Conservation (phyloP, 768 basidiomycete species). For the Roridomyces roridus region DNA sequence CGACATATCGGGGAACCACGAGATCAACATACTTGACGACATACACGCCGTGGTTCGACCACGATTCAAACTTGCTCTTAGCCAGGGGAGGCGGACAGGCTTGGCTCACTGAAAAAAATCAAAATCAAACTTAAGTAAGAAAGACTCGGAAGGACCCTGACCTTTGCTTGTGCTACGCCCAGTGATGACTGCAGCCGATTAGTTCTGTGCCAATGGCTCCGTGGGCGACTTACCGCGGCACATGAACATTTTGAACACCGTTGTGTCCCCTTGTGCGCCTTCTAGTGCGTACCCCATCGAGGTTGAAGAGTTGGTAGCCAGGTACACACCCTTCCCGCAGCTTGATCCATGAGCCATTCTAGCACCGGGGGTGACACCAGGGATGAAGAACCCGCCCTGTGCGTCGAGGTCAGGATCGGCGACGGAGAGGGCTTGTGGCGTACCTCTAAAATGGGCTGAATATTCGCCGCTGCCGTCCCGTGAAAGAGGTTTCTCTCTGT, state of each 20-base stretch:
- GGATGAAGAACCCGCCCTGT: constrained; percentile 16
- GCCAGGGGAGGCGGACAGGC: constrained; percentile 4
- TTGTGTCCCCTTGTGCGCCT: too few relatives aligned
- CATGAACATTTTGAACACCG: constrained; percentile 23
- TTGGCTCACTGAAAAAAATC: background rate
- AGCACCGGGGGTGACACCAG: constrained; percentile 10
- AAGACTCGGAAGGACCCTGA: too few relatives aligned
- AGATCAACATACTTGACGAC: constrained; percentile 20
- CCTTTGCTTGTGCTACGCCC: background rate
- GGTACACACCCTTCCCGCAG: constrained; percentile 10
- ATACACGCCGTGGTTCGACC: constrained; percentile 6
- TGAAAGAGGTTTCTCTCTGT: constrained; percentile 20
- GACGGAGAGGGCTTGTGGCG: background rate
- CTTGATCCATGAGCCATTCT: background rate
- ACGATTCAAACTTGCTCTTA: constrained; percentile 5
- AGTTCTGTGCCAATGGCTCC: background rate
- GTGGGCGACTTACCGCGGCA: constrained; percentile 10
- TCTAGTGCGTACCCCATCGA: constrained; percentile 10
- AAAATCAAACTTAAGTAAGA: too few relatives aligned
- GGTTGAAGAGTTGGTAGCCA: constrained; percentile 4
- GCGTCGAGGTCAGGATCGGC: background rate
- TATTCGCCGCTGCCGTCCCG: constrained; percentile 13
- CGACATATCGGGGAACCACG: constrained; percentile 19
- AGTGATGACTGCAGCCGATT: constrained; percentile 7
- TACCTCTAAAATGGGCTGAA: constrained; percentile 16